Evolutionary conservation across 202 grass and related monocot species (phyloP).

Genomic region (Brachypodium distachyon): DNA sequence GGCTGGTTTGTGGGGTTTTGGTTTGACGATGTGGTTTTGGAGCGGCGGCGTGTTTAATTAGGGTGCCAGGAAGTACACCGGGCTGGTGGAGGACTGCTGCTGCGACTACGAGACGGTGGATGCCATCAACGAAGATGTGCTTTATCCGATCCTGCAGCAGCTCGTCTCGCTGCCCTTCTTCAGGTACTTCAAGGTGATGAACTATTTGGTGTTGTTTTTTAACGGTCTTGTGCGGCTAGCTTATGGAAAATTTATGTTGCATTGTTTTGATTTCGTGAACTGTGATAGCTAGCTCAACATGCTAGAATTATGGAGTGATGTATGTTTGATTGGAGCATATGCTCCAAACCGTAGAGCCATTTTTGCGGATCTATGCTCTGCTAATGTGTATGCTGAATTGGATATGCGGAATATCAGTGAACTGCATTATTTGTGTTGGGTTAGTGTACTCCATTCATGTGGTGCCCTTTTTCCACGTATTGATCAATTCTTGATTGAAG

Average conservation of each 20-base stretch:
- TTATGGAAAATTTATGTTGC: neutral
- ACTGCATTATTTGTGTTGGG: neutral
- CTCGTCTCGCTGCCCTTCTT: slow-evolving; percentile 86
- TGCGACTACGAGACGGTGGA: slow-evolving; percentile 94
- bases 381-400: neutral
- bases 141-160: slow-evolving; percentile 81
- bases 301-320: neutral
- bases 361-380: neutral
- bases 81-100: slow-evolving; percentile 93
- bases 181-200: slow-evolving; percentile 91
- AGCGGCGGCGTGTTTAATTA: neutral
- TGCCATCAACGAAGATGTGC: slow-evolving; percentile 65
- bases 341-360: neutral
- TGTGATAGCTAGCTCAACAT: neutral
- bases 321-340: neutral
- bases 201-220: neutral
- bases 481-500: neutral
- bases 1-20: neutral
- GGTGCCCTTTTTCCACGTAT: neutral
- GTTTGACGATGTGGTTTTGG: neutral
- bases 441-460: neutral
- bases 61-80: slow-evolving; percentile 61
- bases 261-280: neutral
- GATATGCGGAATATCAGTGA: neutral
- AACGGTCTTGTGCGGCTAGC: neutral